Base-by-base conservation (phyloP, 148 eudicot genomes). In the Amaranthus hypochondriacus region DNA sequence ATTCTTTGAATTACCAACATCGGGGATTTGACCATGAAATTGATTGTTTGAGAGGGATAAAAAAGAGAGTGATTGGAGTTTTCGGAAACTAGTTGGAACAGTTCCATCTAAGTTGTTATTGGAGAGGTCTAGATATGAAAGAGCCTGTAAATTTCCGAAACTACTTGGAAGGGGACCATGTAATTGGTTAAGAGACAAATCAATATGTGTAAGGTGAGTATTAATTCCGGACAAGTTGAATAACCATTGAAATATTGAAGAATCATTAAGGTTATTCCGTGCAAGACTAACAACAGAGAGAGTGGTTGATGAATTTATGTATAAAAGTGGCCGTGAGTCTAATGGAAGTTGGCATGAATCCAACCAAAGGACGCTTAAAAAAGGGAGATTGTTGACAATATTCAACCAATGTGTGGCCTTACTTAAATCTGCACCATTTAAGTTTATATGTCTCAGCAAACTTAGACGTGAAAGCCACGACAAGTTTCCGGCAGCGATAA, bases 151-250 rank as follows among this genome's bases (percentile, higher is more conserved):
- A 9, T 48, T 63, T 21, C 77, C 54, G 21, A 81, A 28, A 12
- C 4, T 58, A 62, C 42, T 57, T 9, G 86, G 86, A n/a, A 83
- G 67, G 2, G 72, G 55, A 64, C 80, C 81, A 4, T 9, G 48
- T n/a, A 79, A 2, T 5, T 7, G 13, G 57, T 73, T 83, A 6
- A 0, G 0, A n/a, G 62, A 50, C 15, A 83, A 76, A 54, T 77
- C 69, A 39, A 83, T 62, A 65, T 79, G 4, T 9, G 10, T 63
- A 66, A 80, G 72, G 44, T 53, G 72, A 52, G 65, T 44, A 47
- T 9, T 12, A 1, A 14, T 58, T 44, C 28, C 12, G 48, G 48
- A 73, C 15, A 80, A 55, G 56, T 77, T 78, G 48, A 68, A 77
- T 68, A 83, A 28, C 79, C 81, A 77, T 5, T 44, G 51, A 42